phyloP scores from a whole-genome alignment of 108 stramenopile species.

The Bacterosira constricta region DNA sequence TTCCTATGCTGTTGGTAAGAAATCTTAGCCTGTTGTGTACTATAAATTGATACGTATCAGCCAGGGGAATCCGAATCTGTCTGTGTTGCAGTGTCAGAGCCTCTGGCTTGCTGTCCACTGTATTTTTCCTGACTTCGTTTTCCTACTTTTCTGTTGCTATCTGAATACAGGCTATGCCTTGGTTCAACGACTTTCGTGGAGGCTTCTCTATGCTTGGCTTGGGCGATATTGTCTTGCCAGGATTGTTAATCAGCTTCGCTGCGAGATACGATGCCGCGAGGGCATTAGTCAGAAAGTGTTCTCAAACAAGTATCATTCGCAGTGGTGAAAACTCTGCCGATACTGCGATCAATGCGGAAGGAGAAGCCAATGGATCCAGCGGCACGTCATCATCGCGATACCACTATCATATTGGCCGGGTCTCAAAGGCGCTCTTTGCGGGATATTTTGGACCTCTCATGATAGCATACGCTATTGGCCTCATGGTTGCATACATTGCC shows the following conservation, averaged over 20 bases:
- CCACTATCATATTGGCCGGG: conserved; percentile 5
- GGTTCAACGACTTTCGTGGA: conserved; percentile 81
- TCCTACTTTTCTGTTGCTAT: too few relatives aligned
- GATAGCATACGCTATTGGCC: conserved; percentile 85
- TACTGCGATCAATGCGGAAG: conserved; percentile 17
- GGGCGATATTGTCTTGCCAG: conserved; percentile 91
- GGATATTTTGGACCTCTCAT: conserved; percentile 85
- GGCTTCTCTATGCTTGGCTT: conserved; percentile 88
- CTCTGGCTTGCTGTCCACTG: too few relatives aligned
- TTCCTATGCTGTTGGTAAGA: conserved; percentile 83
- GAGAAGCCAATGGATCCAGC: conserved; percentile 19
- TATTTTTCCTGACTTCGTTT: too few relatives aligned
- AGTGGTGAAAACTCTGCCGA: neutral
- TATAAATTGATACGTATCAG: too few relatives aligned
- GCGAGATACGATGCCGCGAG: conserved; percentile 73
- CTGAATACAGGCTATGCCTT: conserved; percentile 18
- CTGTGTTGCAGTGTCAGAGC: too few relatives aligned
- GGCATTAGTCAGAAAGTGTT: conserved; percentile 22
- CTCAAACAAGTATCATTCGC: conserved; percentile 1
- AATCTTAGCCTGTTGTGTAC: too few relatives aligned
- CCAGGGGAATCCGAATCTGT: too few relatives aligned
- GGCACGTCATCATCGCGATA: conserved; percentile 3
- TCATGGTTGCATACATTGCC: conserved; percentile 87
- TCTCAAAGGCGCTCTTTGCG: conserved; percentile 21
- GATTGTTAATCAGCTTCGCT: conserved; percentile 69